Conservation (phyloP, 208 protist species). For the Leishmania arabica region DNA sequence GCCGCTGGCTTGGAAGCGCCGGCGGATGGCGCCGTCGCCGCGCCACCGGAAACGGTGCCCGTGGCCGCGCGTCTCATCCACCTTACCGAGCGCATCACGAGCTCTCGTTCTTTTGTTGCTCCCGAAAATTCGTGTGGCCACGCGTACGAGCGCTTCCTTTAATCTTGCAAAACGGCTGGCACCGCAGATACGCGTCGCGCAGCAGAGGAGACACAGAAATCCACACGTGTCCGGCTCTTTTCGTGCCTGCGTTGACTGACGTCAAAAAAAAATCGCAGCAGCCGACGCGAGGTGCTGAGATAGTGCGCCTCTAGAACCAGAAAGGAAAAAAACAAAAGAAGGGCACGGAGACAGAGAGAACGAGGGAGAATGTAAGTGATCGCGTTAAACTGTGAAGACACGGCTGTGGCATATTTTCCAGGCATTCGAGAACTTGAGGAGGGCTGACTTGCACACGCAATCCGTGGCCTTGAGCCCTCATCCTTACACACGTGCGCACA, state of each 20-base stretch:
- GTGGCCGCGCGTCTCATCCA: conserved; percentile 4
- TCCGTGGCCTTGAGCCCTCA: neutral
- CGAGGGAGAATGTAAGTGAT: neutral
- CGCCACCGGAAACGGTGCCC: neutral
- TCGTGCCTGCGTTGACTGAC: neutral
- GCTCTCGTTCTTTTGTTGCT: neutral
- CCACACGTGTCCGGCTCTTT: neutral
- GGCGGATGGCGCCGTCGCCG: neutral
- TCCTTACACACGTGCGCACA: neutral
- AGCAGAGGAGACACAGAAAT: conserved; percentile 3
- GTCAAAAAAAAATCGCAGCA: neutral
- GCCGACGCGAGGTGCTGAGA: neutral
- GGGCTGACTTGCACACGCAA: neutral
- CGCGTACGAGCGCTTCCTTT: neutral
- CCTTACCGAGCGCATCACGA: conserved; percentile 1
- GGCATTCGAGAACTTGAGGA: neutral
- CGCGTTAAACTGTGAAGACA: neutral
- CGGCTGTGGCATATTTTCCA: neutral
- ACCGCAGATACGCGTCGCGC: neutral
- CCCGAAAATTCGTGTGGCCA: neutral
- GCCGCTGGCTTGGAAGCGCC: neutral
- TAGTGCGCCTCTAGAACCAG: neutral
- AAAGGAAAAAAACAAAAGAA: neutral
- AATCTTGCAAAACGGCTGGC: neutral
- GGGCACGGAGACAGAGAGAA: neutral